Conservation (phyloP, 192 early-diverging fungal genomes). For the Anaeromyces robustus region DNA sequence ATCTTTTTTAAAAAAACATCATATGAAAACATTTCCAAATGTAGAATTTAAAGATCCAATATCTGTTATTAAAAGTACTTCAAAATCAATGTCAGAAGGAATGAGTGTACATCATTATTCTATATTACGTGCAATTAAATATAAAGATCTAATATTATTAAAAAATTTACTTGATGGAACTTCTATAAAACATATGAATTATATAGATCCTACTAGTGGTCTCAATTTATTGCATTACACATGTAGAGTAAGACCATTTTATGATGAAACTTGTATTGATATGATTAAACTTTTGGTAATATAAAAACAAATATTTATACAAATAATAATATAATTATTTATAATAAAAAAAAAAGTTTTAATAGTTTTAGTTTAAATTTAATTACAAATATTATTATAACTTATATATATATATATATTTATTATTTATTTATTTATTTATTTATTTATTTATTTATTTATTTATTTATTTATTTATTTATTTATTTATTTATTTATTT, state of each 20-base stretch:
- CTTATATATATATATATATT: too few relatives aligned
- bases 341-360: too few relatives aligned
- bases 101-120: conserved; percentile 23
- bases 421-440: too few relatives aligned
- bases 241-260: conserved; percentile 29
- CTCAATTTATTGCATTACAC: conserved; percentile 46
- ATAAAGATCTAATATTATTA: conserved; percentile 32
- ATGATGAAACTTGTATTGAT: conserved; percentile 9
- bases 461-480: too few relatives aligned
- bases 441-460: too few relatives aligned
- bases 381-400: too few relatives aligned
- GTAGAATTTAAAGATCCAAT: conserved; percentile 10
- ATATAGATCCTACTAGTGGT: conserved; percentile 35
- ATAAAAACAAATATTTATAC: neutral
- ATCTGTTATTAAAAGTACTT: conserved; percentile 14
- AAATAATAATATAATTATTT: neutral
- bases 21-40: conserved; percentile 1
- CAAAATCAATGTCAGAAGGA: conserved; percentile 4
- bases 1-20: conserved; percentile 4
- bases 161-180: conserved; percentile 17
- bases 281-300: conserved; percentile 5
- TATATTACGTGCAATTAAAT: conserved; percentile 35
- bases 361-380: too few relatives aligned
- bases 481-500: too few relatives aligned
- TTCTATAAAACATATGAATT: conserved; percentile 15